phyloP scores from a whole-genome alignment of 2,329 filamentous ascomycete species.

The Aspergillus vadensis region DNA sequence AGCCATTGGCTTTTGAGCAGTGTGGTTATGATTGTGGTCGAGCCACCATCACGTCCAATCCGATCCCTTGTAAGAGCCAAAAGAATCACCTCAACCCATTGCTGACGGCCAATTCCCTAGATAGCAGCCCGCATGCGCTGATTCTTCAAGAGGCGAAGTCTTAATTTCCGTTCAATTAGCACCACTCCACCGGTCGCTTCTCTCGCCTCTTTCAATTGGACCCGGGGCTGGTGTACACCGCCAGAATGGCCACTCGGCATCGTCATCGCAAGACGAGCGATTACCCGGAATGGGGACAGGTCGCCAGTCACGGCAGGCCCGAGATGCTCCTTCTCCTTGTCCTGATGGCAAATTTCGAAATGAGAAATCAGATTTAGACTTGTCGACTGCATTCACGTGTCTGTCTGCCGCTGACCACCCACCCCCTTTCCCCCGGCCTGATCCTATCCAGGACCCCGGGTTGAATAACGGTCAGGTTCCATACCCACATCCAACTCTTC shows the following conservation, averaged over 20 bases:
- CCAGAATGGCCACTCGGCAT: slow-evolving; percentile 20
- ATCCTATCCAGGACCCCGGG: slow-evolving; percentile 7
- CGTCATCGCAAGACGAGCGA: slow-evolving; percentile 17
- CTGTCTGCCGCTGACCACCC: neutral
- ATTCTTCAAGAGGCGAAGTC: neutral
- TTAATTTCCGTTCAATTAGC: neutral
- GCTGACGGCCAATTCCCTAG: neutral
- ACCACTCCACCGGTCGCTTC: slow-evolving; percentile 18
- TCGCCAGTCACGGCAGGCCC: neutral
- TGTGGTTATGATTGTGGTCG: neutral
- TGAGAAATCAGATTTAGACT: slow-evolving; percentile 2
- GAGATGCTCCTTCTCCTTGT: neutral
- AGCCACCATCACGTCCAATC: neutral
- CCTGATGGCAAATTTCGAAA: slow-evolving; percentile 3
- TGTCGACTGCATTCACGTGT: slow-evolving; percentile 5
- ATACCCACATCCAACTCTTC: neutral
- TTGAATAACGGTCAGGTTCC: neutral
- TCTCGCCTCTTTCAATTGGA: slow-evolving; percentile 21
- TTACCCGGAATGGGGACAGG: slow-evolving; percentile 9
- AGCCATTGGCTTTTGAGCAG: neutral
- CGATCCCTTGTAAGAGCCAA: neutral
- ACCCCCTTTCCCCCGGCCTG: neutral
- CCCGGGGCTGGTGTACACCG: slow-evolving; percentile 23
- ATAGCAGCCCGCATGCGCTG: neutral
- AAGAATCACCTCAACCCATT: neutral